phyloP scores from a whole-genome alignment of 805 yeast species.

The Wickerhamiella sorbophila region DNA sequence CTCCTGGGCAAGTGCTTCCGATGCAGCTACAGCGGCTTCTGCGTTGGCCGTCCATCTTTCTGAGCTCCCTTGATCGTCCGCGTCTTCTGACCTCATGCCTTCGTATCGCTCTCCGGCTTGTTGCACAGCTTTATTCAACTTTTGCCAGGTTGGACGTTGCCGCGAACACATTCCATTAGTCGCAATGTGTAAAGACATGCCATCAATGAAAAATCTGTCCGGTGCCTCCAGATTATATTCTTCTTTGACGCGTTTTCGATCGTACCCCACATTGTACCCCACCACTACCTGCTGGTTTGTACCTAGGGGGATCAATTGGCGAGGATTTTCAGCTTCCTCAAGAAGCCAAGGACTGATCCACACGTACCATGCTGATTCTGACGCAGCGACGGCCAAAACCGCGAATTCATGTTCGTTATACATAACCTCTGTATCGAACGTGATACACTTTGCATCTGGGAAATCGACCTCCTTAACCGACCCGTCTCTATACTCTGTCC shows the following conservation, averaged over 20 bases:
- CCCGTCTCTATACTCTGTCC: conserved; percentile 32
- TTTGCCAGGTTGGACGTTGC: conserved; percentile 69
- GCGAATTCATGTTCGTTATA: conserved; percentile 65
- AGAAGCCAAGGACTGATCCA: conserved; percentile 87
- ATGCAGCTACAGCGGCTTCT: conserved; percentile 14
- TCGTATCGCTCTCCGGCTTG: background rate
- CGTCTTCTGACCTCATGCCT: conserved; percentile 1
- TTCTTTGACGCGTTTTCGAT: conserved; percentile 71
- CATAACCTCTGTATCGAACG: conserved; percentile 81
- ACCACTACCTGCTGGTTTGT: conserved; percentile 47
- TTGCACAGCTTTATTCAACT: conserved; percentile 16
- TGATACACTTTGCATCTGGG: conserved; percentile 60
- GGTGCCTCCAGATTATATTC: conserved; percentile 61
- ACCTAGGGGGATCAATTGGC: conserved; percentile 66
- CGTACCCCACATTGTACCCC: conserved; percentile 87
- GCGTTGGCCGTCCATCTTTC: conserved; percentile 9
- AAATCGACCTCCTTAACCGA: conserved; percentile 63
- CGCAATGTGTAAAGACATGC: conserved; percentile 87
- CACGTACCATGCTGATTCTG: conserved; percentile 72
- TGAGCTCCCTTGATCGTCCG: conserved; percentile 15
- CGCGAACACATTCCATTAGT: conserved; percentile 84
- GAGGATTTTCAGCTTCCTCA: conserved; percentile 32
- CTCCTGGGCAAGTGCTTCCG: conserved; percentile 16
- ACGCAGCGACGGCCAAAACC: conserved; percentile 65
- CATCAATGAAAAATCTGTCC: conserved; percentile 71